Percentiles rank a stretch among this genome's conserved stretches.
Evolutionary conservation across 2,329 filamentous ascomycete species (phyloP).

Genomic region (Clonostachys rosea): DNA sequence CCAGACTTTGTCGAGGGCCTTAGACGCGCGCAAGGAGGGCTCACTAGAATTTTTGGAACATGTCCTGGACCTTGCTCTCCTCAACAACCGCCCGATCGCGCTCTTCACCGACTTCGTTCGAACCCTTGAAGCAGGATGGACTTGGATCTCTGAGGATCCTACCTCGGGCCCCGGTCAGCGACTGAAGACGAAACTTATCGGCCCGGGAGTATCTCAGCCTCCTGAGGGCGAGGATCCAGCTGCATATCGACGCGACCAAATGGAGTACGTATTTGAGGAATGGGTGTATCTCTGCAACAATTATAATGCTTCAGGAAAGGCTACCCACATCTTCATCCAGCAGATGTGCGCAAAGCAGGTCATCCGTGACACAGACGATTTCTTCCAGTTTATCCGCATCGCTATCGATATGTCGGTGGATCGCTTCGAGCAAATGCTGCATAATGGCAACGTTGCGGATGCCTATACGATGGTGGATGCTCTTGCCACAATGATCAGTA

Average conservation of each 20-base stretch:
- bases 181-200: conserved; percentile 59
- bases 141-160: conserved; percentile 74
- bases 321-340: conserved; percentile 71
- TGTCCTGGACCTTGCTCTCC: conserved; percentile 72
- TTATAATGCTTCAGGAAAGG: conserved; percentile 68
- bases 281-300: conserved; percentile 84
- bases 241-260: conserved; percentile 67
- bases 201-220: conserved; percentile 31
- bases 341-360: conserved; percentile 75
- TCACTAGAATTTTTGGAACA: conserved; percentile 78
- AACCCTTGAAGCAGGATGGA: conserved; percentile 75
- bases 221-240: conserved; percentile 36
- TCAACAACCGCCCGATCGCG: conserved; percentile 72
- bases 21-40: conserved; percentile 65
- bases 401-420: conserved; percentile 77
- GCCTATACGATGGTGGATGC: conserved; percentile 67
- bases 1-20: conserved; percentile 65
- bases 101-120: conserved; percentile 82
- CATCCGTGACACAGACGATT: conserved; percentile 70
- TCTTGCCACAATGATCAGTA: conserved; percentile 72
- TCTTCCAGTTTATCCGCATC: conserved; percentile 73
- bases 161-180: conserved; percentile 60
- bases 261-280: conserved; percentile 94
- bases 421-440: conserved; percentile 68
- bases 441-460: conserved; percentile 54